Percentiles rank a stretch among this genome's conserved stretches.
Evolutionary conservation across 768 basidiomycete genomes (phyloP).

Genomic region (Ramaria sp.): DNA sequence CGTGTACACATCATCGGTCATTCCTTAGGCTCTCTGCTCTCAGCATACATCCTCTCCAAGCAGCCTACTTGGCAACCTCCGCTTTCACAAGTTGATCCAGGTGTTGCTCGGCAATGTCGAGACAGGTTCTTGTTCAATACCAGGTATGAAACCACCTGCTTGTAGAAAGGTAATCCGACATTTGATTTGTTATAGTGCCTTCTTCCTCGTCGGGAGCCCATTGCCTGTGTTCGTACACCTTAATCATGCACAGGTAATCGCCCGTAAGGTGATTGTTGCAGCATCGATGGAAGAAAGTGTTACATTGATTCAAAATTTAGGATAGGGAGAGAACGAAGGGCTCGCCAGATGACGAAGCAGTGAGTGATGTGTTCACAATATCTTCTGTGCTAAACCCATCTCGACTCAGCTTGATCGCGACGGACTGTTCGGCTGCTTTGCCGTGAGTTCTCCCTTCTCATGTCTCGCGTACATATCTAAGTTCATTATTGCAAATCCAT

Average conservation of each 20-base stretch:
- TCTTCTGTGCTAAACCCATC: neutral
- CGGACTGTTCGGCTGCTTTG: constrained; percentile 32
- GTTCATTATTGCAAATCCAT: too few relatives aligned
- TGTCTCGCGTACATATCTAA: neutral
- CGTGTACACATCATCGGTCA: constrained; percentile 28
- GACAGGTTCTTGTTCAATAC: constrained; percentile 26
- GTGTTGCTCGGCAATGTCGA: constrained; percentile 17
- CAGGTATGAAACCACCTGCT: constrained; percentile 10
- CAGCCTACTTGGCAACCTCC: constrained; percentile 30
- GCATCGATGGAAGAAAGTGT: neutral
- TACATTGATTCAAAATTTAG: constrained; percentile 6
- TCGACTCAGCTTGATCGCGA: constrained; percentile 25
- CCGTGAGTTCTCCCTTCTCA: constrained; percentile 10
- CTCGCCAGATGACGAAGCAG: constrained; percentile 32
- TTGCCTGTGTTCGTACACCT: constrained; percentile 33
- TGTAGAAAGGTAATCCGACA: neutral
- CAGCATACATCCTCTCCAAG: constrained; percentile 29
- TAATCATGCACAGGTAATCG: constrained; percentile 31
- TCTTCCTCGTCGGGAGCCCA: constrained; percentile 31
- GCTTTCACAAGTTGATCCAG: constrained; percentile 23
- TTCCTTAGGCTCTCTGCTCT: constrained; percentile 31
- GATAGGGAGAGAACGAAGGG: constrained; percentile 29
- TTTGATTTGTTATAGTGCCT: constrained; percentile 11
- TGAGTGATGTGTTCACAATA: constrained; percentile 11
- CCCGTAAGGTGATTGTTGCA: constrained; percentile 20